Percentiles rank a stretch among this genome's conserved stretches.
Conservation (phyloP, 2,329 filamentous ascomycete genomes). For the Verticillium nonalfalfae region DNA sequence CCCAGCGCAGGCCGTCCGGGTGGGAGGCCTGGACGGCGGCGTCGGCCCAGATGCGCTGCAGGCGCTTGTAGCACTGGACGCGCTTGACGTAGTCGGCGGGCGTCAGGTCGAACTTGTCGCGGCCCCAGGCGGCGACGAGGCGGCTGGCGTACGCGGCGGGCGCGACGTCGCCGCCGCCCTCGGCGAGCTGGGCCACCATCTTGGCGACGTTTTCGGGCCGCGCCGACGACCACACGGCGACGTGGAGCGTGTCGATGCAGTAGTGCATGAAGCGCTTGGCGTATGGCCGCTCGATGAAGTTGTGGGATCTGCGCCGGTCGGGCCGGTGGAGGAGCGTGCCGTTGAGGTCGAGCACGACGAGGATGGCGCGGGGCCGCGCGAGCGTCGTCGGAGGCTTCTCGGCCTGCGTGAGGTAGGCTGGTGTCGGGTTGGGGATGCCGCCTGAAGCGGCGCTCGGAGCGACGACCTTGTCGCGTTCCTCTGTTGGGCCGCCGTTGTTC, state of each 20-base stretch:
- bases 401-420: slow-evolving; percentile 54
- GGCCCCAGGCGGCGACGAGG: slow-evolving; percentile 69
- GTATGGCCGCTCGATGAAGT: slow-evolving; percentile 61
- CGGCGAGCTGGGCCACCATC: slow-evolving; percentile 62
- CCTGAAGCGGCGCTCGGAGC: slow-evolving; percentile 37
- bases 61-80: slow-evolving; percentile 85
- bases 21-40: slow-evolving; percentile 33
- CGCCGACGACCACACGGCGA: slow-evolving; percentile 91
- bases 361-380: slow-evolving; percentile 51
- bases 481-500: not conserved
- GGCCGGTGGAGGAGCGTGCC: slow-evolving; percentile 79
- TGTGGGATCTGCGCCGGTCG: slow-evolving; percentile 33
- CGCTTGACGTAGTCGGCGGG: slow-evolving; percentile 57
- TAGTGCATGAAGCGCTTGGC: slow-evolving; percentile 65
- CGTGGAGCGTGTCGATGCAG: slow-evolving; percentile 65
- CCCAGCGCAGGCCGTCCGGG: slow-evolving; percentile 50
- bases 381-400: slow-evolving; percentile 32
- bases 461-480: slow-evolving; percentile 10
- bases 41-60: slow-evolving; percentile 65
- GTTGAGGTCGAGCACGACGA: slow-evolving; percentile 89
- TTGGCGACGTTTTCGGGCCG: slow-evolving; percentile 61
- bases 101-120: slow-evolving; percentile 68
- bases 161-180: slow-evolving; percentile 16
- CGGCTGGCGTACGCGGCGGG: slow-evolving; percentile 36
- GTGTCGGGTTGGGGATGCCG: slow-evolving; percentile 54